phyloP scores from a whole-genome alignment of 768 basidiomycete genomes.

The Termitomyces heimii region DNA sequence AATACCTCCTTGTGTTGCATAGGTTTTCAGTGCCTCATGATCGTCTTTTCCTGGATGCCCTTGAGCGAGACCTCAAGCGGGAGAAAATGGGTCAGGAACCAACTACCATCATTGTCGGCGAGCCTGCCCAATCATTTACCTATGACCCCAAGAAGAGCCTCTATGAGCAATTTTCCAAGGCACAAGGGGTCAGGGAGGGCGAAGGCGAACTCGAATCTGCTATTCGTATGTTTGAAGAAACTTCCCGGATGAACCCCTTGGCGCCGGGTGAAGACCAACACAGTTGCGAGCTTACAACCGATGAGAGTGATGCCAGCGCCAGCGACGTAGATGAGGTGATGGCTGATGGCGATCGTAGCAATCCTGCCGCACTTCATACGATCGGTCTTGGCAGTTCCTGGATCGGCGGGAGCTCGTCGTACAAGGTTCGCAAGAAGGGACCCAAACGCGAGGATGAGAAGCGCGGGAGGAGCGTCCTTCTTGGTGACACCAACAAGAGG shows the following conservation, averaged over 20 bases:
- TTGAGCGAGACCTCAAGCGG: constrained; percentile 93
- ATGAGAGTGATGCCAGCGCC: constrained; percentile 20
- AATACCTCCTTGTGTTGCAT: constrained; percentile 1
- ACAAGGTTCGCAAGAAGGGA: constrained; percentile 81
- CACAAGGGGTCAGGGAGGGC: constrained; percentile 32
- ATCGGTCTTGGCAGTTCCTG: constrained; percentile 59
- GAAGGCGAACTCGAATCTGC: constrained; percentile 34
- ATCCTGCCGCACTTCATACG: constrained; percentile 15
- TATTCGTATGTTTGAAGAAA: constrained; percentile 27
- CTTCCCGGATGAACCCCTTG: constrained; percentile 1
- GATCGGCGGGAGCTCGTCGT: constrained; percentile 79
- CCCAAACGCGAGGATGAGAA: constrained; percentile 28
- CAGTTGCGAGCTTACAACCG: constrained; percentile 16
- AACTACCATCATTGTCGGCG: constrained; percentile 66
- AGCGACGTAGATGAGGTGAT: constrained; percentile 19
- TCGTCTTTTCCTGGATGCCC: constrained; percentile 92
- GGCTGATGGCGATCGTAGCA: constrained; percentile 13
- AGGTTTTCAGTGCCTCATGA: constrained; percentile 98
- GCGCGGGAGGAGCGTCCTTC: constrained; percentile 25
- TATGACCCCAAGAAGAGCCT: constrained; percentile 84
- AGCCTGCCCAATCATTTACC: constrained; percentile 83
- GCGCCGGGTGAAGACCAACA: constrained; percentile 1
- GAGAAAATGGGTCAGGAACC: constrained; percentile 89
- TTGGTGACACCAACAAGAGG: constrained; percentile 10
- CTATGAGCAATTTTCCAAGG: constrained; percentile 79